These are phyloP conservation scores for Inga laurina DNA, from an alignment of 306 rosid genomes.

Conservation along the genomic window DNA sequence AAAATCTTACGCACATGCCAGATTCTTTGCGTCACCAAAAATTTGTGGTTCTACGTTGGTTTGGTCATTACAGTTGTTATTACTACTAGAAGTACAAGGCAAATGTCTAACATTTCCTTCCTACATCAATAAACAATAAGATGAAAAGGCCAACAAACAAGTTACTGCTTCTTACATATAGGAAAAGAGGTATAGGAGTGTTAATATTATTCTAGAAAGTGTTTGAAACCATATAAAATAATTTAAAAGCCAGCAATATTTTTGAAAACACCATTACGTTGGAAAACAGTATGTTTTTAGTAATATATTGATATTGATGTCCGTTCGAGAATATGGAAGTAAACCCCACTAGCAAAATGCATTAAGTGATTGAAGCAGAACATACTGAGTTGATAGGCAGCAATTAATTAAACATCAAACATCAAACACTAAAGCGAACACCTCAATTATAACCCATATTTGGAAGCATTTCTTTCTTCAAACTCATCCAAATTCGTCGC, in stretches of 20 bases:
- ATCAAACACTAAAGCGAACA: background rate
- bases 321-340: background rate
- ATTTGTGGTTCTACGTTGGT: too few relatives aligned
- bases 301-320: background rate
- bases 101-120: too few relatives aligned
- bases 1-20: too few relatives aligned
- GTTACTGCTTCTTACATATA: background rate
- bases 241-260: too few relatives aligned
- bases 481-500: background rate
- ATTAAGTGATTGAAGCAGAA: background rate
- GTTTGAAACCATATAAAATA: background rate
- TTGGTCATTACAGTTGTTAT: too few relatives aligned
- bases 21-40: too few relatives aligned
- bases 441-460: background rate
- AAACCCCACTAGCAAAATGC: background rate
- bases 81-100: too few relatives aligned
- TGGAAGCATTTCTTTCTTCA: background rate
- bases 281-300: too few relatives aligned
- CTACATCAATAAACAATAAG: too few relatives aligned
- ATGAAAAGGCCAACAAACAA: background rate
- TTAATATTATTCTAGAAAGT: background rate
- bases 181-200: background rate
- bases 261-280: too few relatives aligned
- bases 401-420: background rate
- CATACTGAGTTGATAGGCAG: background rate